Evolutionary conservation across 108 stramenopile genomes (phyloP), one percentile per base, ranked within the genome.

Genomic region (Pseudonitzschia pungens): DNA sequence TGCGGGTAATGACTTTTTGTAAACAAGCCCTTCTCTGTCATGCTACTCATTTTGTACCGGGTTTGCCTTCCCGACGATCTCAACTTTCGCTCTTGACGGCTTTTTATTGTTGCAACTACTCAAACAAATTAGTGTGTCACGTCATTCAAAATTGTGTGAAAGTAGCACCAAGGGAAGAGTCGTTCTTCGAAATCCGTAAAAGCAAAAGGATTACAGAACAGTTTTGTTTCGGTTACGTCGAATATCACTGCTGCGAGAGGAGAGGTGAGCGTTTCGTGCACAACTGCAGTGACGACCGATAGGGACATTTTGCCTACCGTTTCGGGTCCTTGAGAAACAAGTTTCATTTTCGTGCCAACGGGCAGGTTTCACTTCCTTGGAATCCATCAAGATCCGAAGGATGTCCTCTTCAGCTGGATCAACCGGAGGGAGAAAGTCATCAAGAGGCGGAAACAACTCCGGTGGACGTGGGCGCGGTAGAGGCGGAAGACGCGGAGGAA

Each of bases 391-490:
- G 14, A 36, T 10, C 14, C 1, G 3, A 48, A 48, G 42, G 24
- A 41, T 72, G 62, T 50, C 62, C 6, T 53, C 50, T 18, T 54
- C 72, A 52, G 21, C 63, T 4, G 24, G 62, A 44, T 2, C 72
- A 15, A 33, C 33, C 3, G 60, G 60, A 7, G 73, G 72, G 21
- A 45, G 72, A 70, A 53, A 71, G 40, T 55, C 67, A 44, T 68
- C 68, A 55, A 31, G 73, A 69, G 68, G 75, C 36, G 73, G 81
- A 12, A 55, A 55, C 10, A 55, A 24, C 54, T 24, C 54, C n/a
- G 70, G 81, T 29, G 54, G 73, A 54, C 65, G 73, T 70, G 69
- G 73, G 62, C 58, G 73, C 53, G 62, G 75, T 43, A 65, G 81
- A 10, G 70, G 81, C 5, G 44, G 81, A 33, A 50, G 78, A 41